These are phyloP conservation scores for Suillus lakei DNA, from an alignment of 768 basidiomycete genomes.

Conservation along the genomic window DNA sequence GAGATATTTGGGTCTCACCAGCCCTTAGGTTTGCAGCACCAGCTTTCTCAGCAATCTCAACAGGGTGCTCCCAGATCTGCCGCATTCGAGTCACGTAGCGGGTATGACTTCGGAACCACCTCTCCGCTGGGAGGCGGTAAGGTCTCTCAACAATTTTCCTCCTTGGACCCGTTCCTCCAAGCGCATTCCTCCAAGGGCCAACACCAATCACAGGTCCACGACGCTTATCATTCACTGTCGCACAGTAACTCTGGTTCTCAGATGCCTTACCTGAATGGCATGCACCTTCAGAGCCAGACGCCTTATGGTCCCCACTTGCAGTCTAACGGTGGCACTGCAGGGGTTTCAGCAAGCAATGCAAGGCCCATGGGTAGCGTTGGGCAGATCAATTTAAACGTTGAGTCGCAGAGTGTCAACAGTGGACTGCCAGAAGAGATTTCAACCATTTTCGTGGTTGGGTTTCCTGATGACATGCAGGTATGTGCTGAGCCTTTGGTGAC, in stretches of 20 bases:
- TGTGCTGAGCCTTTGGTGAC: constrained; percentile 33
- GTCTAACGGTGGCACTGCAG: constrained; percentile 41
- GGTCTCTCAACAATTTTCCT: constrained; percentile 34
- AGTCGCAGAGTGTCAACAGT: constrained; percentile 27
- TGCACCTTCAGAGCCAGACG: constrained; percentile 71
- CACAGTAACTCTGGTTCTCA: constrained; percentile 38
- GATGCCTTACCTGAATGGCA: constrained; percentile 41
- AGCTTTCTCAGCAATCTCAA: constrained; percentile 41
- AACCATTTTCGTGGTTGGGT: constrained; percentile 98
- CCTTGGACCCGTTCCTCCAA: constrained; percentile 38
- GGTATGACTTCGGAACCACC: constrained; percentile 39
- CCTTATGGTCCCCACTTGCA: constrained; percentile 75
- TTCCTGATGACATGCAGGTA: constrained; percentile 98
- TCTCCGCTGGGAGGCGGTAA: constrained; percentile 29
- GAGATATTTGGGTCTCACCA: constrained; percentile 32
- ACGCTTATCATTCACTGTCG: constrained; percentile 37
- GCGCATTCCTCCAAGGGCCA: constrained; percentile 34
- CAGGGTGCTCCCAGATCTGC: constrained; percentile 29
- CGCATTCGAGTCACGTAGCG: constrained; percentile 27
- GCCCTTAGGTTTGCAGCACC: constrained; percentile 34
- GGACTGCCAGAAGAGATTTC: constrained; percentile 83
- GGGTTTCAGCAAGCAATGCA: constrained; percentile 20
- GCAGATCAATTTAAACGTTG: constrained; percentile 30
- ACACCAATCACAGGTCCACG: constrained; percentile 31
- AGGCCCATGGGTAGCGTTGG: constrained; percentile 34